A percentile compares a stretch with the other conserved stretches of the same genome.
phyloP scores from a whole-genome alignment of 441 rosid genomes.

The Euphorbia schlechtendalii region DNA sequence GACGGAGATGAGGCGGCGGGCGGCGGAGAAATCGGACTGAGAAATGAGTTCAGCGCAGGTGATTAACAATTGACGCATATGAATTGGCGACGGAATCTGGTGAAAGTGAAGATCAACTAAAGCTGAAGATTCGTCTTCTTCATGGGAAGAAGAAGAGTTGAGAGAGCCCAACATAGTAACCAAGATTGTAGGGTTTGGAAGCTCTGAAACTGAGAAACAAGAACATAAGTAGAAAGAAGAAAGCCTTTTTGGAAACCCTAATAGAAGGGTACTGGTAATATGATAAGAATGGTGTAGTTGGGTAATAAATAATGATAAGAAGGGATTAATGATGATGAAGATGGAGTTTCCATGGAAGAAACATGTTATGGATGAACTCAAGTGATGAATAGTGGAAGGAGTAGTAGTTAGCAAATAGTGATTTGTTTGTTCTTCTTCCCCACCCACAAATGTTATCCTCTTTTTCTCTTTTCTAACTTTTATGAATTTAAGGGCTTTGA shows the following conservation, averaged over 20 bases:
- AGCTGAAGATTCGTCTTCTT: not conserved
- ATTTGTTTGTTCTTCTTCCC: not conserved
- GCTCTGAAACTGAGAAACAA: not conserved
- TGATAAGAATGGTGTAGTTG: no score
- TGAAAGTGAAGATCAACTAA: conserved; percentile 16
- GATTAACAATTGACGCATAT: conserved; percentile 64
- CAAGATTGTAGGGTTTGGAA: not conserved
- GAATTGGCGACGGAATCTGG: conserved; percentile 28
- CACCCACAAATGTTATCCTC: conserved; percentile 9
- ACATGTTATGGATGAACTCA: not conserved
- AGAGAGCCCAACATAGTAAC: conserved; percentile 15
- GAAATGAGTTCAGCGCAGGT: conserved; percentile 63
- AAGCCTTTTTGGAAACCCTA: conserved; percentile 4
- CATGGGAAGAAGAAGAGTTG: conserved; percentile 18
- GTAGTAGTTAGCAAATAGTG: conserved; percentile 2
- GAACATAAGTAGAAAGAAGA: no score
- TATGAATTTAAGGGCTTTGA: not conserved
- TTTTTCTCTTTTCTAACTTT: not conserved
- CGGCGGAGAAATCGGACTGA: conserved; percentile 63
- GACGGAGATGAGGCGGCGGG: conserved; percentile 52
- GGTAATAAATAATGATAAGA: no score
- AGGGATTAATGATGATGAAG: conserved; percentile 4
- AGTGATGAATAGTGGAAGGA: conserved; percentile 3
- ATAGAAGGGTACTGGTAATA: not conserved
- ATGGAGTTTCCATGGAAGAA: conserved; percentile 6